phyloP scores from a whole-genome alignment of 306 rosid species.

The Prosopis cineraria region DNA sequence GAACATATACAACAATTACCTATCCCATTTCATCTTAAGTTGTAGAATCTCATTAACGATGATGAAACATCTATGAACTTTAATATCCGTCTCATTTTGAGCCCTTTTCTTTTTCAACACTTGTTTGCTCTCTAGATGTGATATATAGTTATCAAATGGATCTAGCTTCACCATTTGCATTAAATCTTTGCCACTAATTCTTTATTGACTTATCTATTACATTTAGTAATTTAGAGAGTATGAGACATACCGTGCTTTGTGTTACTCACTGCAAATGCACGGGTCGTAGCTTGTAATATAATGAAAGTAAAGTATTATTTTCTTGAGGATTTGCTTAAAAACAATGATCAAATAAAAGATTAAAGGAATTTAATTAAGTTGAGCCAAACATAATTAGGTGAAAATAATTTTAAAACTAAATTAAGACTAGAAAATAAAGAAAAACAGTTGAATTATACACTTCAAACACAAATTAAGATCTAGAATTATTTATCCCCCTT shows the following conservation, averaged over 20 bases:
- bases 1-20: background rate
- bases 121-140: background rate
- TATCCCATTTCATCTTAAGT: background rate
- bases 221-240: background rate
- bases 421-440: too few relatives aligned
- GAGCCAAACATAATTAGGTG: too few relatives aligned
- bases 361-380: too few relatives aligned
- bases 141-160: background rate
- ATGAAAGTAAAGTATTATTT: too few relatives aligned
- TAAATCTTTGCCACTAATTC: background rate
- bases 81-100: background rate
- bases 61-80: background rate
- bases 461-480: too few relatives aligned
- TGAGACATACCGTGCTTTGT: background rate
- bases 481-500: too few relatives aligned
- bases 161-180: background rate
- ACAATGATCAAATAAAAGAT: too few relatives aligned
- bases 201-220: background rate
- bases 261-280: too few relatives aligned
- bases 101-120: background rate
- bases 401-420: too few relatives aligned
- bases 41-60: slow-evolving; percentile 7
- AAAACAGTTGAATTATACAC: too few relatives aligned
- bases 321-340: too few relatives aligned
- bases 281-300: too few relatives aligned